Evolutionary conservation across 1,284 basidiomycete species (phyloP), one percentile per base, ranked within the genome.

Genomic region (Agaricales sp.): DNA sequence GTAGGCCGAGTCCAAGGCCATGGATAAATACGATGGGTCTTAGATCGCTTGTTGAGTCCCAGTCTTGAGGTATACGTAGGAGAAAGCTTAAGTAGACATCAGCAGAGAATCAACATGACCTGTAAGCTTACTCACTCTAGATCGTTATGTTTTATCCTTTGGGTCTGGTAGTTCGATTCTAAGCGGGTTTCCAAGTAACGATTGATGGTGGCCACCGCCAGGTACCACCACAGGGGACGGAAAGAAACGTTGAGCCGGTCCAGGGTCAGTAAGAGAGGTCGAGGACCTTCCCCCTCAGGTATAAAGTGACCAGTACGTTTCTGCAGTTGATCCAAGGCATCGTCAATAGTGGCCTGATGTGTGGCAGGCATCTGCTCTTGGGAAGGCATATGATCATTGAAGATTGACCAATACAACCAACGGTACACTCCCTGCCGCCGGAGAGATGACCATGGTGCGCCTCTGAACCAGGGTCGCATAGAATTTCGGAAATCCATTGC

Each of bases 351-450:
- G 8, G 63, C 62, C 30, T 66, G 67, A 50, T 77, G 74, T 3
- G 68, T 55, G 2, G 68, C 59, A 2, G 80, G 64, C 8, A 82
- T 59, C 18, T 65, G 52, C n/a, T 78, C 70, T 8, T 72, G 60
- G n/a, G 16, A 18, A 16, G 79, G 77, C 41, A 87, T 69, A 19
- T 77, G 68, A 2, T 75, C 67, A 55, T 83, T 84, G 65, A 83
- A 93, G 56, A 87, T 81, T 12, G 79, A 75, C 92, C 92, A 95
- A 51, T 89, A 82, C 21, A 95, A 67, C 88, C 91, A 95, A 50
- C 77, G 69, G 41, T 73, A 72, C 50, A 92, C 69, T 59, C 92
- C 80, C 38, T 78, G 69, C 16, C 69, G 70, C 43, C 70, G 77
- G 49, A 95, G 76, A 8, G 74, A 69, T 0, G 84, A 82, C 87